Conservation (phyloP, 2,329 filamentous ascomycete species). For the Trichoderma koningiopsis region DNA sequence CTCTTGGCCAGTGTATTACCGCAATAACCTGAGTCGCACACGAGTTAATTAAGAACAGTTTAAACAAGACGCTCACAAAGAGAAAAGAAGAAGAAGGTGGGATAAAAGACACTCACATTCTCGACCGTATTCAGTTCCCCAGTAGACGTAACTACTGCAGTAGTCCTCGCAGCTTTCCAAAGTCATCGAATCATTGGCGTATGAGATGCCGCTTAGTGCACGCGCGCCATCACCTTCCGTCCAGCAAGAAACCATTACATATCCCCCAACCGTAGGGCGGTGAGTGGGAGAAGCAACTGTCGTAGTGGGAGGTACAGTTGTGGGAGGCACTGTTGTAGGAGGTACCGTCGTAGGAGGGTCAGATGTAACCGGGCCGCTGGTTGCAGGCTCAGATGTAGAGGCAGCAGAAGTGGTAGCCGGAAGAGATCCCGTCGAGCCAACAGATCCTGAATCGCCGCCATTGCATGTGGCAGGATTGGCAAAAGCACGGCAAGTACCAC, state of each 20-base stretch:
- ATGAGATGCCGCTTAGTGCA: conserved; percentile 46
- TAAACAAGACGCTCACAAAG: neutral
- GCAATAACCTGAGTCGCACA: conserved; percentile 45
- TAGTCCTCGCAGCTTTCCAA: conserved; percentile 50
- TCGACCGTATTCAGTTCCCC: conserved; percentile 54
- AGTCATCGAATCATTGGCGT: conserved; percentile 53
- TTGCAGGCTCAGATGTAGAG: conserved; percentile 6
- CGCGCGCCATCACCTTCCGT: conserved; percentile 49
- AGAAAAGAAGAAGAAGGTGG: too few relatives aligned
- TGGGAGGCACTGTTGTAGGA: conserved; percentile 6
- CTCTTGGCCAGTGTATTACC: conserved; percentile 44
- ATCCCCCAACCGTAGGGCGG: conserved; percentile 46
- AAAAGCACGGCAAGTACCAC: conserved; percentile 48
- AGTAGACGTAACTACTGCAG: conserved; percentile 51
- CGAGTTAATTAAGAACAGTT: neutral
- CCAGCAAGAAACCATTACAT: conserved; percentile 51
- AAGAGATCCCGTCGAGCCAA: conserved; percentile 24
- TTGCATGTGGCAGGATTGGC: conserved; percentile 39
- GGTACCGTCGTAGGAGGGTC: neutral
- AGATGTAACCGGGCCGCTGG: conserved; percentile 16
- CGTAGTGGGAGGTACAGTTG: conserved; percentile 27
- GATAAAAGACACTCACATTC: conserved; percentile 45
- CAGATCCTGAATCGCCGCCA: conserved; percentile 28
- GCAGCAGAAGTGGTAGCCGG: conserved; percentile 26
- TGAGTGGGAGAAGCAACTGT: conserved; percentile 36